phyloP scores from a whole-genome alignment of 257 asterid species.

The Fraxinus americana region DNA sequence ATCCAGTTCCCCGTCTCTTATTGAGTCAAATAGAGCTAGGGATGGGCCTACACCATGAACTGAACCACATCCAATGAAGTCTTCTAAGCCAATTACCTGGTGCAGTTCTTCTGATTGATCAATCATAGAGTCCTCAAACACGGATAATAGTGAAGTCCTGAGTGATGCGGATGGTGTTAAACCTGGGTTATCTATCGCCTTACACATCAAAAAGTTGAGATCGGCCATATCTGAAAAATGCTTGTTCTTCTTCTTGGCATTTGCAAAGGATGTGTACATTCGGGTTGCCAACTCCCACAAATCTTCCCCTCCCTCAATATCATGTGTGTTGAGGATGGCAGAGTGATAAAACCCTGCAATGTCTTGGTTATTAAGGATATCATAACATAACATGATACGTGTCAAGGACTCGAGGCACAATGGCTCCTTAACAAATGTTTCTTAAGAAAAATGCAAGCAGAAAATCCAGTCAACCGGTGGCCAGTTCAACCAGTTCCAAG shows the following conservation, averaged over 20 bases:
- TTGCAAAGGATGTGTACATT: conserved; percentile 49
- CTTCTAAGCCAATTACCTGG: conserved; percentile 56
- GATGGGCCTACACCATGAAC: conserved; percentile 93
- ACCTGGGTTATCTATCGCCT: conserved; percentile 86
- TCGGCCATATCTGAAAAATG: conserved; percentile 87
- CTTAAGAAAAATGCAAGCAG: neutral
- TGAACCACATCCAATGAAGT: conserved; percentile 71
- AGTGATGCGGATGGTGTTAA: conserved; percentile 75
- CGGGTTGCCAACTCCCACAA: conserved; percentile 73
- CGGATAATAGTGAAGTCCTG: conserved; percentile 70
- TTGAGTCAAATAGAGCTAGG: conserved; percentile 66
- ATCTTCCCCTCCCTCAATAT: conserved; percentile 56
- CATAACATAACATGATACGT: neutral
- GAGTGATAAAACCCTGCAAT: conserved; percentile 84
- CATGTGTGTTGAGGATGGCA: conserved; percentile 77
- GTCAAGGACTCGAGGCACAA: neutral
- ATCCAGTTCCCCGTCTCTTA: conserved; percentile 66
- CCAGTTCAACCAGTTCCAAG: neutral
- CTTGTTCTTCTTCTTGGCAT: conserved; percentile 65
- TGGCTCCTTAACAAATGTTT: neutral
- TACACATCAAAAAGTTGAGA: conserved; percentile 84
- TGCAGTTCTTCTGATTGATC: conserved; percentile 38
- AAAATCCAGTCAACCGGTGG: neutral
- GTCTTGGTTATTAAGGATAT: neutral
- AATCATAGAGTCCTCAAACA: conserved; percentile 67